Evolutionary conservation across 108 stramenopile species (phyloP).

Genomic region (Skeletonema grethae): DNA sequence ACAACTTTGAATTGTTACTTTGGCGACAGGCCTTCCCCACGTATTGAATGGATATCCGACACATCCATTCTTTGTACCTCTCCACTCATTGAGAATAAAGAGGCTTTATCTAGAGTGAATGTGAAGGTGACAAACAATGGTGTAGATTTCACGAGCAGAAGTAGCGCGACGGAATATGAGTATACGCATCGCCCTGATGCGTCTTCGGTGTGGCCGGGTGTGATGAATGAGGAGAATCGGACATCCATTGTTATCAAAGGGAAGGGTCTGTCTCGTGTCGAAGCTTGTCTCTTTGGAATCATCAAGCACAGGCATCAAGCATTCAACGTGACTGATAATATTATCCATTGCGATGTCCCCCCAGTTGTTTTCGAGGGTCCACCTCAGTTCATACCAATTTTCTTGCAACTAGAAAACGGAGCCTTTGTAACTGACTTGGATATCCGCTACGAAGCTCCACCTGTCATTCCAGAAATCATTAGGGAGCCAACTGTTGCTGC

Average conservation of each 20-base stretch:
- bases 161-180: conserved; percentile 10
- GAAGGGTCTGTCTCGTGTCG: conserved; percentile 15
- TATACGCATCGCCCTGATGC: conserved; percentile 39
- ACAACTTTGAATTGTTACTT: conserved; percentile 32
- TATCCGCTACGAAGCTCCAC: conserved; percentile 16
- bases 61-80: conserved; percentile 27
- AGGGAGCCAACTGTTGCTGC: conserved; percentile 16
- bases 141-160: conserved; percentile 33
- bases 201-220: conserved; percentile 11
- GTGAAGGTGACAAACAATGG: conserved; percentile 50
- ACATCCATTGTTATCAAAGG: conserved; percentile 32
- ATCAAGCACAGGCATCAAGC: conserved; percentile 13
- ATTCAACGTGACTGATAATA: conserved; percentile 19
- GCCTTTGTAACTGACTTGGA: conserved; percentile 27
- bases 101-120: not conserved
- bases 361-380: conserved; percentile 8
- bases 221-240: conserved; percentile 20
- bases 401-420: conserved; percentile 33
- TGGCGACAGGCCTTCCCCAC: conserved; percentile 21
- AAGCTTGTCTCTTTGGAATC: conserved; percentile 29
- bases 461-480: not conserved
- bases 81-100: not conserved
- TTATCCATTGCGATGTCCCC: conserved; percentile 28
- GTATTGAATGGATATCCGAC: conserved; percentile 21
- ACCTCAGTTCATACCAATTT: not conserved